Evolutionary conservation across 305 asterid genomes (phyloP).

Genomic region (Plantago lanceolata): DNA sequence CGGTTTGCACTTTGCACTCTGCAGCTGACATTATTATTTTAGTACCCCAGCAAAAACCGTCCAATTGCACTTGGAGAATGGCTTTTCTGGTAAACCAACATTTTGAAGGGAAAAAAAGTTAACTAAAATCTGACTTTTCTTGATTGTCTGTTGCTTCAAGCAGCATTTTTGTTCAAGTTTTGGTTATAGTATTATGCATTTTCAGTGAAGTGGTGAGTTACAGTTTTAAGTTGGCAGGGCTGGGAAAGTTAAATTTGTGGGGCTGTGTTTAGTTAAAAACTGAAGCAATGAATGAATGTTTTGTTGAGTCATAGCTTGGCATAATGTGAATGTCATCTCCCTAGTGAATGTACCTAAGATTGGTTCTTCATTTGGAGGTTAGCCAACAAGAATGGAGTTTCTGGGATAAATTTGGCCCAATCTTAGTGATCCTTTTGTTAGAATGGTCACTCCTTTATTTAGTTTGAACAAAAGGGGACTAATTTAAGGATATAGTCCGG

Average conservation of each 20-base stretch:
- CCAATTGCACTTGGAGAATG: slow-evolving; percentile 43
- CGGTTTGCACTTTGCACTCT: slow-evolving; percentile 28
- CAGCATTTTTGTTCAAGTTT: background rate
- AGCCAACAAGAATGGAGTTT: no score
- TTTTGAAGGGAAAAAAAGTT: slow-evolving; percentile 11
- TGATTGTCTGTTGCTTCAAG: background rate
- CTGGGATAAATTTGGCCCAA: no score
- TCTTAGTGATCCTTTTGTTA: no score
- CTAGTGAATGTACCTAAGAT: no score
- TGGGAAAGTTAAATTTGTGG: background rate
- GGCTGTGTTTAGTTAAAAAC: background rate
- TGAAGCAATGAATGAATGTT: background rate
- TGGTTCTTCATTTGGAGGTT: no score
- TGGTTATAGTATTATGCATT: background rate
- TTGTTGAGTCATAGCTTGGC: background rate
- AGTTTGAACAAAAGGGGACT: no score
- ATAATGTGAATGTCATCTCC: background rate
- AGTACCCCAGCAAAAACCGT: slow-evolving; percentile 36
- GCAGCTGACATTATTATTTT: slow-evolving; percentile 24
- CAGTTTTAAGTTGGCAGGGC: slow-evolving; percentile 1
- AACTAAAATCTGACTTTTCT: slow-evolving; percentile 2
- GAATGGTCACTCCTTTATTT: no score
- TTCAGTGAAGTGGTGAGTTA: background rate
- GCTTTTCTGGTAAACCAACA: slow-evolving; percentile 36
- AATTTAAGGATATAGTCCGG: no score